phyloP scores from a whole-genome alignment of 2,329 filamentous ascomycete genomes.

The Cercospora nicotianae region DNA sequence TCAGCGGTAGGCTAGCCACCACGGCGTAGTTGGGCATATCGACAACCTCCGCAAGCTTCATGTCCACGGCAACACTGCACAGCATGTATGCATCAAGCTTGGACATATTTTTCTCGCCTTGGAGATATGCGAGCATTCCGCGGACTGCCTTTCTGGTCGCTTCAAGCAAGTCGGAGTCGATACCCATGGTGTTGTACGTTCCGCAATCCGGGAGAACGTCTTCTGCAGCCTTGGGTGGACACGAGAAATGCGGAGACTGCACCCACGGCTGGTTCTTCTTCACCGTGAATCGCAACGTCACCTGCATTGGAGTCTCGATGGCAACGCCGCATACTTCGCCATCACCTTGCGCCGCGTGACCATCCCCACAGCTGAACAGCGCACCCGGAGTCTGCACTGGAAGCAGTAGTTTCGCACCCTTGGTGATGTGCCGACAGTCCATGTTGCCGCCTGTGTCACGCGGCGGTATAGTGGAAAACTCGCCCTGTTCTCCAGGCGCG shows the following conservation, averaged over 20 bases:
- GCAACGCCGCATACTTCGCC: constrained; percentile 27
- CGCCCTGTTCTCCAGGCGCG: constrained; percentile 19
- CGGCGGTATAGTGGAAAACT: constrained; percentile 23
- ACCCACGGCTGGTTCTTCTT: constrained; percentile 22
- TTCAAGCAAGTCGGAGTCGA: constrained; percentile 22
- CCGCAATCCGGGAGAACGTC: constrained; percentile 21
- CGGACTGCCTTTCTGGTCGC: constrained; percentile 26
- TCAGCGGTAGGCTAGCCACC: constrained; percentile 22
- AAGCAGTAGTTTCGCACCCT: constrained; percentile 21
- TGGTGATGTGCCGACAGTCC: constrained; percentile 27
- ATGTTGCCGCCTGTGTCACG: constrained; percentile 27
- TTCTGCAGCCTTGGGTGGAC: constrained; percentile 14
- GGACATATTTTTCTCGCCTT: constrained; percentile 15
- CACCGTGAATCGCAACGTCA: constrained; percentile 21
- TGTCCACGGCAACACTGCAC: constrained; percentile 24
- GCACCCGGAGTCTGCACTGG: constrained; percentile 21
- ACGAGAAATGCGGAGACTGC: constrained; percentile 20
- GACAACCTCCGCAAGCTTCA: constrained; percentile 25
- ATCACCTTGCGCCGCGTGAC: constrained; percentile 28
- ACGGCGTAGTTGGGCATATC: constrained; percentile 30
- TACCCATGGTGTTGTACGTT: constrained; percentile 25
- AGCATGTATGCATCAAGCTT: constrained; percentile 27
- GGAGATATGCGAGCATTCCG: constrained; percentile 25
- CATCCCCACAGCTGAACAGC: constrained; percentile 28
- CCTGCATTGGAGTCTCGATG: constrained; percentile 24